Evolutionary conservation across 2,329 filamentous ascomycete genomes (phyloP), one percentile per base, ranked within the genome.

Genomic region (Aspergillus japonicus): DNA sequence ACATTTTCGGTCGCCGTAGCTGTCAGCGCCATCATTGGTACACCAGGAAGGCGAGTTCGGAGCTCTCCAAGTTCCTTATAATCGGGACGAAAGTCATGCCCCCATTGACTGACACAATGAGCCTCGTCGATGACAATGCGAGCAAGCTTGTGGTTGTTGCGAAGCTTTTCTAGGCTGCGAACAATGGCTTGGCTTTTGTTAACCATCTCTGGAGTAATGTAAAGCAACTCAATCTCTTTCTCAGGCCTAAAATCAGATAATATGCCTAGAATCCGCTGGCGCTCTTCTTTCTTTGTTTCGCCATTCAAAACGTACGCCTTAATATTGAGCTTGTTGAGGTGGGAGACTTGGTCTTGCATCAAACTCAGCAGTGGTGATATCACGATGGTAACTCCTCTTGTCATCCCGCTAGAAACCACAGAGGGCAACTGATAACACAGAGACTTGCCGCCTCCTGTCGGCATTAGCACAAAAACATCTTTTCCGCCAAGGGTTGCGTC

Each of bases 91-190:
- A 99, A 99, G 74, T 99, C 95, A 68, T 99, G 95, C 0, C 95
- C 95, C 95, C 95, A 99, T 80, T 99, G 93, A 75, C 95, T 98
- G 26, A 99, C 94, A 75, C 95, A 99, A 74, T 99, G 95, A n/a
- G 95, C 95, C 78, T 99, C 96, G 67, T 99, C 95, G 63, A 99
- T 96, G 56, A 99, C 95, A 52, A 99, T 86, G 26, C 95, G 87
- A 16, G 96, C 94, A 55, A 99, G 85, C 68, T 89, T 90, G 3
- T 83, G 80, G 54, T 86, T 86, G 14, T 77, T 75, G 73, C 96
- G 84, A n/a, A 99, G 81, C 2, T 80, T 81, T 54, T 85, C 78
- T 63, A 99, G 82, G 2, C 82, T 84, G 54, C 81, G 83, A 59
- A 87, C 79, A 74, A 98, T 90, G 2, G 80, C 78, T 47, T 82